These are phyloP conservation scores for Chaetomium globosum DNA, from an alignment of 2,329 filamentous ascomycete genomes.

Conservation along the genomic window DNA sequence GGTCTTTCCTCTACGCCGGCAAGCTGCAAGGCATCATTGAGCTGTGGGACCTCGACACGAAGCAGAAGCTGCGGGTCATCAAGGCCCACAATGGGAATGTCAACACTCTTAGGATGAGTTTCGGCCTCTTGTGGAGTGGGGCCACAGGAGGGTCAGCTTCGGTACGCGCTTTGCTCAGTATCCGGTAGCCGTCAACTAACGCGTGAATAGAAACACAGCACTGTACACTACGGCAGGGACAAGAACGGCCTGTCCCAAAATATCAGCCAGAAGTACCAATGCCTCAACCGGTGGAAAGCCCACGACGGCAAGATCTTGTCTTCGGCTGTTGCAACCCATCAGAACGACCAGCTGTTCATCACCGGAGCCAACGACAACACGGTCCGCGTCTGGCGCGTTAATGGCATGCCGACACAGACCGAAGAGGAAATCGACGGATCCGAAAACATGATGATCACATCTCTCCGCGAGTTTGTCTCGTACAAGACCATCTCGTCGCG, in stretches of 20 bases:
- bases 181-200: constrained; percentile 31
- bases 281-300: constrained; percentile 52
- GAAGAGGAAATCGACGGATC: constrained; percentile 46
- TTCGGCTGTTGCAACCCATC: constrained; percentile 72
- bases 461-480: constrained; percentile 80
- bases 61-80: constrained; percentile 84
- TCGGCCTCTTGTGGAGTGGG: constrained; percentile 82
- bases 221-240: constrained; percentile 64
- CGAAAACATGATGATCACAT: constrained; percentile 66
- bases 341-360: constrained; percentile 79
- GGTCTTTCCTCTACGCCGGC: constrained; percentile 89
- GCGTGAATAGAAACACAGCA: constrained; percentile 62
- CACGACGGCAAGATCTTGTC: constrained; percentile 86
- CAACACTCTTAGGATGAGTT: constrained; percentile 82
- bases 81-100: constrained; percentile 80
- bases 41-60: constrained; percentile 94
- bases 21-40: constrained; percentile 86
- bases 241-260: constrained; percentile 51
- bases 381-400: constrained; percentile 84
- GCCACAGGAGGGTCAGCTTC: constrained; percentile 86
- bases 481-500: constrained; percentile 91
- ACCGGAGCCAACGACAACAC: constrained; percentile 92
- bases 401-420: constrained; percentile 46
- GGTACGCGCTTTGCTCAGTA: constrained; percentile 53
- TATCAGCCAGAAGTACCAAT: constrained; percentile 56